These are phyloP conservation scores for Wakefieldia striispora DNA, from an alignment of 768 basidiomycete species.

Conservation along the genomic window DNA sequence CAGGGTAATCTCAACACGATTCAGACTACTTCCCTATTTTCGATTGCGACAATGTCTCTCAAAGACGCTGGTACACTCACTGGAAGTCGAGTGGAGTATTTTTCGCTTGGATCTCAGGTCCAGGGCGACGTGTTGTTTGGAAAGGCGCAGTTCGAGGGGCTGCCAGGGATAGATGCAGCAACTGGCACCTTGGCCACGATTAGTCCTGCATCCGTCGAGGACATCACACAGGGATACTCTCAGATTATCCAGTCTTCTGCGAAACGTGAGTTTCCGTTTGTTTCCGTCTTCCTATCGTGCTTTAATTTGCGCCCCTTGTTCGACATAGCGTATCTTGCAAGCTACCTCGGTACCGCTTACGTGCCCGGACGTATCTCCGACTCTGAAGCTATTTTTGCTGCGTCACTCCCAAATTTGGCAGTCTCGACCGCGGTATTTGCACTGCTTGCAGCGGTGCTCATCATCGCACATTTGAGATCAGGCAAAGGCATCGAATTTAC, in stretches of 20 bases:
- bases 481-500: slow-evolving; percentile 25
- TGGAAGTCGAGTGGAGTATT: background rate
- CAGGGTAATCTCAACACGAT: slow-evolving; percentile 25
- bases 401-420: slow-evolving; percentile 24
- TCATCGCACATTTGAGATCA: slow-evolving; percentile 23
- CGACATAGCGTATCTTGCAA: slow-evolving; percentile 4
- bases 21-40: slow-evolving; percentile 26
- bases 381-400: slow-evolving; percentile 21
- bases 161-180: slow-evolving; percentile 1
- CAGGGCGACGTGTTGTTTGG: slow-evolving; percentile 22
- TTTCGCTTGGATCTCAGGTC: slow-evolving; percentile 14
- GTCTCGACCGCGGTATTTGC: slow-evolving; percentile 24
- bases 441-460: slow-evolving; percentile 21
- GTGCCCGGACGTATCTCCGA: slow-evolving; percentile 27
- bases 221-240: slow-evolving; percentile 20
- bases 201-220: slow-evolving; percentile 4
- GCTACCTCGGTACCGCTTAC: slow-evolving; percentile 25
- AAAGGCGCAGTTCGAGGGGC: slow-evolving; percentile 5
- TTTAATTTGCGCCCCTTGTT: no score
- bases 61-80: slow-evolving; percentile 2
- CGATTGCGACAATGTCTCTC: slow-evolving; percentile 16
- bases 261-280: slow-evolving; percentile 20
- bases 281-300: no score
- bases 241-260: slow-evolving; percentile 19
- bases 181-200: background rate